Conservation (phyloP, 768 basidiomycete species). For the Porphyrellus cyaneotinctus region DNA sequence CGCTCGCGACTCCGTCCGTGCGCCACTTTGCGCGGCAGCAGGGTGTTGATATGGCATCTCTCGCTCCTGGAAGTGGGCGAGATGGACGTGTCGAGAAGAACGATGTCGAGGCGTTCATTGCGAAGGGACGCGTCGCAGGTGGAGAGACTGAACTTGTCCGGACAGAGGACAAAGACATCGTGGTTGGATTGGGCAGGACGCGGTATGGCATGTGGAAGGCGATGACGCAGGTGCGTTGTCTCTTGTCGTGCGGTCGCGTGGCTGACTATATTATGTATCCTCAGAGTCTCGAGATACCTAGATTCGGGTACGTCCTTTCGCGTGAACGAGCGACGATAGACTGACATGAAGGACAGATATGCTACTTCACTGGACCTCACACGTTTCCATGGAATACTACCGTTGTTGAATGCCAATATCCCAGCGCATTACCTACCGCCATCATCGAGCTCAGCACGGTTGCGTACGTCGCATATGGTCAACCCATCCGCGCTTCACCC, state of each 20-base stretch:
- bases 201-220: conserved; percentile 87
- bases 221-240: conserved; percentile 65
- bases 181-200: conserved; percentile 72
- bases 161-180: conserved; percentile 39
- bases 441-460: conserved; percentile 33
- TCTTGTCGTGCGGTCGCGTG: neutral
- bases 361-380: conserved; percentile 76
- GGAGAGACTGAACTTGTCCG: neutral
- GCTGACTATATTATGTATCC: neutral
- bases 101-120: conserved; percentile 66
- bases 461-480: conserved; percentile 24
- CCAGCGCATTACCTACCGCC: conserved; percentile 50
- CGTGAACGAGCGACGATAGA: neutral
- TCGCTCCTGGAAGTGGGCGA: conserved; percentile 69
- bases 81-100: conserved; percentile 69
- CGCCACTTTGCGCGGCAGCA: conserved; percentile 70
- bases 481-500: conserved; percentile 40
- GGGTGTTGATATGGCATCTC: conserved; percentile 52
- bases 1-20: conserved; percentile 73
- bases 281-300: conserved; percentile 81
- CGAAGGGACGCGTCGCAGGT: conserved; percentile 7
- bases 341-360: conserved; percentile 43
- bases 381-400: conserved; percentile 56
- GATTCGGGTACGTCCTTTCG: conserved; percentile 60
- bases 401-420: conserved; percentile 63